Percentiles rank a stretch among this genome's conserved stretches.
Evolutionary conservation across 768 basidiomycete species (phyloP).

Genomic region (Boletus rubescentipes): DNA sequence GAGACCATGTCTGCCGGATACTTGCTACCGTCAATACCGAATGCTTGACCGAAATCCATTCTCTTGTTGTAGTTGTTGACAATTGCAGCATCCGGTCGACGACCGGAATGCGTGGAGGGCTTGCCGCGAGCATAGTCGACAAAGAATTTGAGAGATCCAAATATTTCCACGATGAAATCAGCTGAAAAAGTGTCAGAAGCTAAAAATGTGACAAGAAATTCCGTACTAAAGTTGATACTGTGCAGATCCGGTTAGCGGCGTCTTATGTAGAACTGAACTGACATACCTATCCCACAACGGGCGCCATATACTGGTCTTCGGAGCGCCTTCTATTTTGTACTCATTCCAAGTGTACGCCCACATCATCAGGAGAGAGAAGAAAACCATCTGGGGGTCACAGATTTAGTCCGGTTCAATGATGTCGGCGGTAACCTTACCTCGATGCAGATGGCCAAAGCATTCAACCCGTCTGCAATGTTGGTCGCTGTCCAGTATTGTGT

Average conservation of each 20-base stretch:
- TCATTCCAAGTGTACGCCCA: conserved; percentile 80
- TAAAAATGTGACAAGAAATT: not conserved
- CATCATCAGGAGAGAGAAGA: conserved; percentile 75
- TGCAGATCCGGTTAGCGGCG: conserved; percentile 5
- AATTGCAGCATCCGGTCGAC: conserved; percentile 17
- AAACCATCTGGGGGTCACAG: conserved; percentile 61
- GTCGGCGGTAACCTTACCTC: conserved; percentile 51
- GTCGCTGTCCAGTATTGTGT: conserved; percentile 80
- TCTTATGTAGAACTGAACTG: not conserved
- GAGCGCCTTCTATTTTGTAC: conserved; percentile 49
- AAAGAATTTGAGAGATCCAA: conserved; percentile 62
- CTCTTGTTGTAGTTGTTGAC: conserved; percentile 28
- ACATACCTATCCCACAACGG: conserved; percentile 66
- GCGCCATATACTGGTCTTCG: conserved; percentile 59
- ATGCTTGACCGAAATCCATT: conserved; percentile 40
- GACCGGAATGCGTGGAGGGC: conserved; percentile 22
- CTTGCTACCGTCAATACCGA: conserved; percentile 32
- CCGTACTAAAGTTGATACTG: conserved; percentile 49
- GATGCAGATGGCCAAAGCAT: conserved; percentile 77
- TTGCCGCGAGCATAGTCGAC: conserved; percentile 38
- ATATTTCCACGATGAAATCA: conserved; percentile 70
- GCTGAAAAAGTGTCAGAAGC: conserved; percentile 34
- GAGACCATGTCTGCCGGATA: conserved; percentile 10
- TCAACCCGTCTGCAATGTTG: conserved; percentile 83
- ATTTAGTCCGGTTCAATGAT: conserved; percentile 5